Evolutionary conservation across 2,329 filamentous ascomycete species (phyloP), one percentile per base, ranked within the genome.

Genomic region (Colletotrichum somersetense): DNA sequence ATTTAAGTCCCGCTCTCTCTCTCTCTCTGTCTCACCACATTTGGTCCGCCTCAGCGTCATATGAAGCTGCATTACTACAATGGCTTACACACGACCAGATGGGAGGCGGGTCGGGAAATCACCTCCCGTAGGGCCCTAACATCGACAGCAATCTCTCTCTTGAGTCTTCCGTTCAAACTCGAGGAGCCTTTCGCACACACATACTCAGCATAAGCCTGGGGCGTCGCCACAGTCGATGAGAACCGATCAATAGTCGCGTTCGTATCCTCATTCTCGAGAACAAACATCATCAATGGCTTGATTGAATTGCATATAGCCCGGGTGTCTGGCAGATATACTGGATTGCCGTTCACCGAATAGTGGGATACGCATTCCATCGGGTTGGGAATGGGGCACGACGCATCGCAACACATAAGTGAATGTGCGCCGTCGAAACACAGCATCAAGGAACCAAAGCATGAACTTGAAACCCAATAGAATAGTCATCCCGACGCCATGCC

Each of bases 401-500:
- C 56, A 42, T 5, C 3, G 42, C 35, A 14, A 26, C 56, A 26
- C 56, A 30, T 10, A 10, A 1, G 20, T 26, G 14, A n/a, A n/a
- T 11, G 14, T 40, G 48, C 33, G 6, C 26, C 35, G 48, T 26
- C 35, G 20, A 26, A 23, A 7, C 62, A 56, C 20, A 44, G 38
- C 44, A 44, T 58, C 53, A 53, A 40, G 35, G 33, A 50, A 65
- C 18, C 55, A 35, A 50, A 23, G 40, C 66, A 50, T 70, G 46
- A 70, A 70, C 38, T 55, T 53, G 62, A 67, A 69, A 55, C 70
- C 70, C 66, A 69, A 52, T 69, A 62, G 66, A 70, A 65, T 70
- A 70, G 64, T 71, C 57, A 72, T 72, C 66, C 70, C 59, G 70
- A 72, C 70, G 70, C 70, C 70, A 70, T 72, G 70, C 70, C 70